Base-by-base conservation (phyloP, 352 stramenopile genomes). In the Globisporangium orthogonon region DNA sequence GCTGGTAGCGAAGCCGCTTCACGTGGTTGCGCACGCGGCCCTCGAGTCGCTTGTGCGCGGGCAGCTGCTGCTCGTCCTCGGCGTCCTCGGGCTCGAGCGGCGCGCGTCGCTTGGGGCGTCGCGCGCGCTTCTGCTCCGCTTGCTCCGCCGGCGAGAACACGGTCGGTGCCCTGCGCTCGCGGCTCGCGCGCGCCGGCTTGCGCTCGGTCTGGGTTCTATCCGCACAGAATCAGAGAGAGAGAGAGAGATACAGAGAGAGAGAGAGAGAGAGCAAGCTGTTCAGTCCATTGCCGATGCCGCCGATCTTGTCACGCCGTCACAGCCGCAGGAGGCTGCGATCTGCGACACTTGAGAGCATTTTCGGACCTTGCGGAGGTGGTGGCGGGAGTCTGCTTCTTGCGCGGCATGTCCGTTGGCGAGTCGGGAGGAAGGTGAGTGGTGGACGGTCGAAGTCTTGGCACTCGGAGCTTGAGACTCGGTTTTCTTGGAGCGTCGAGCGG, bases 1-100 rank as follows among this genome's bases (percentile, higher is more conserved):
- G 57, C 10, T 82, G 61, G 47, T 89, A 91, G 2, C 74, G 65
- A 29, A 90, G 56, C 41, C 74, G 68, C 31, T 78, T 76, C 3
- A 81, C 50, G 17, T 61, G 51, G 15, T 41, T 43, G 45, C 37
- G 18, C 28, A 59, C 56, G 41, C 50, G 53, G 15, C 43, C 50
- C 23, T 61, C 60, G 23, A 66, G 49, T 13, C 44, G 56, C 48
- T 61, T 66, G 60, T 66, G 52, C 33, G 29, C 48, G 11, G 54
- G 49, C 6, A 15, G 40, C 40, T 17, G 40, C 13, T 18, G 6
- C 40, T 45, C 40, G 40, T 29, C 17, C 43, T 48, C 43, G 9
- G n/a, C 43, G 43, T 48, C 43, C n/a, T 48, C 43, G 43, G 7
- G 43, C n/a, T 52, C 50, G 2, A 41, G 40, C 2, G 14, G 7